A percentile compares a stretch with the other conserved stretches of the same genome.
Evolutionary conservation across 352 stramenopile species (phyloP).

Genomic region (Pythium aphanidermatum): DNA sequence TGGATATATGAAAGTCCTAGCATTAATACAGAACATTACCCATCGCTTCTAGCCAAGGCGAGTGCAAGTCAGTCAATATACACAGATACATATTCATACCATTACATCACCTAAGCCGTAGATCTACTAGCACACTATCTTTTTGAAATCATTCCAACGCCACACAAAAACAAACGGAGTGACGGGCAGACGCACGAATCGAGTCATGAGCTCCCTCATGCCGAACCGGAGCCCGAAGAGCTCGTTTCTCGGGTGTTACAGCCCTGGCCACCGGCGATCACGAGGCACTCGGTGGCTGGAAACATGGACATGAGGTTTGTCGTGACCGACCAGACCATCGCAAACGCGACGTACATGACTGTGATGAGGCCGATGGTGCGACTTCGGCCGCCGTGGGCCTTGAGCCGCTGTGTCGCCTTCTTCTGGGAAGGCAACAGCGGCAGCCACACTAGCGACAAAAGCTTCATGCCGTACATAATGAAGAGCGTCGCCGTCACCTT

Average conservation of each 20-base stretch:
- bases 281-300: conserved; percentile 13
- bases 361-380: conserved; percentile 17
- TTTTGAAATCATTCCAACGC: too few relatives aligned
- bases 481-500: conserved; percentile 22
- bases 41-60: too few relatives aligned
- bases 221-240: too few relatives aligned
- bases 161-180: too few relatives aligned
- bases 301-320: conserved; percentile 26
- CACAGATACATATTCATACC: too few relatives aligned
- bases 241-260: conserved; percentile 1
- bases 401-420: conserved; percentile 22
- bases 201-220: too few relatives aligned
- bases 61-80: too few relatives aligned
- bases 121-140: too few relatives aligned
- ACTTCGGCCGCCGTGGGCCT: conserved; percentile 16
- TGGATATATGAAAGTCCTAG: too few relatives aligned
- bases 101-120: too few relatives aligned
- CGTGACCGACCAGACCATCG: conserved; percentile 18
- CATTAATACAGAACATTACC: too few relatives aligned
- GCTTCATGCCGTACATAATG: conserved; percentile 29
- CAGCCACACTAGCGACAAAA: conserved; percentile 23
- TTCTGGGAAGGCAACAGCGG: conserved; percentile 24
- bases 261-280: conserved; percentile 22
- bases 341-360: conserved; percentile 20
- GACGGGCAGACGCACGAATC: too few relatives aligned